phyloP scores from a whole-genome alignment of 495 filamentous ascomycete genomes.

The Chlorociboria aeruginascens region DNA sequence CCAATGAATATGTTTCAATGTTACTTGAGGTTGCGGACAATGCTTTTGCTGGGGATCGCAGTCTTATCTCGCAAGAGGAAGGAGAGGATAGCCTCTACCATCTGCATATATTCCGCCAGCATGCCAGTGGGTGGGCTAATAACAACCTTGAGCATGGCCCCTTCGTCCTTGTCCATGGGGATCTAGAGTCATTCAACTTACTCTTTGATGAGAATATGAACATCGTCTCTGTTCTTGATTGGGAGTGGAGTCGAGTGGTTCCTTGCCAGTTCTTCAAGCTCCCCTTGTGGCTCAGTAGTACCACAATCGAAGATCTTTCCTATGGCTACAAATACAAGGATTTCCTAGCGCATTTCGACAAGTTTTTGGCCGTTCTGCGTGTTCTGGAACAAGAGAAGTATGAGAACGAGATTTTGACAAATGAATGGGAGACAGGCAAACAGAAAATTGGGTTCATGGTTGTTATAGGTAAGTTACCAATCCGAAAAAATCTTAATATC shows the following conservation, averaged over 20 bases:
- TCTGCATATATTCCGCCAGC: conserved; percentile 14
- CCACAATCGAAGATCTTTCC: neutral
- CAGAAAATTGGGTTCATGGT: conserved; percentile 15
- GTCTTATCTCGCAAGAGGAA: conserved; percentile 4
- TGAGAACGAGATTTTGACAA: conserved; percentile 12
- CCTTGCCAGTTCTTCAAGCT: conserved; percentile 18
- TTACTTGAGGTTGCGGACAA: conserved; percentile 15
- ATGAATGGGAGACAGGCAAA: conserved; percentile 14
- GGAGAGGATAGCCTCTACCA: conserved; percentile 15
- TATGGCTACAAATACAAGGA: neutral
- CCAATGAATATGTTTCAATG: conserved; percentile 14
- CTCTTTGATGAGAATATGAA: conserved; percentile 17
- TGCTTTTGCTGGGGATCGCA: conserved; percentile 8
- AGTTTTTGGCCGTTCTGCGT: conserved; percentile 9
- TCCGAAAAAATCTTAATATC: too few relatives aligned
- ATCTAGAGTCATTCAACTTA: conserved; percentile 18
- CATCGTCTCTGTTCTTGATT: conserved; percentile 20
- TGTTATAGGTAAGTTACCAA: too few relatives aligned
- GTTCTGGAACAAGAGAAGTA: conserved; percentile 11
- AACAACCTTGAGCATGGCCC: conserved; percentile 15
- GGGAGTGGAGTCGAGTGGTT: conserved; percentile 22
- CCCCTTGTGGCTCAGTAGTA: conserved; percentile 15
- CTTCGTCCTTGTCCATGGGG: conserved; percentile 20
- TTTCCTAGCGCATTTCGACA: neutral
- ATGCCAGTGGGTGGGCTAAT: conserved; percentile 15